Evolutionary conservation across 2,329 filamentous ascomycete genomes (phyloP).

Genomic region (Allantophomopsis lycopodina): DNA sequence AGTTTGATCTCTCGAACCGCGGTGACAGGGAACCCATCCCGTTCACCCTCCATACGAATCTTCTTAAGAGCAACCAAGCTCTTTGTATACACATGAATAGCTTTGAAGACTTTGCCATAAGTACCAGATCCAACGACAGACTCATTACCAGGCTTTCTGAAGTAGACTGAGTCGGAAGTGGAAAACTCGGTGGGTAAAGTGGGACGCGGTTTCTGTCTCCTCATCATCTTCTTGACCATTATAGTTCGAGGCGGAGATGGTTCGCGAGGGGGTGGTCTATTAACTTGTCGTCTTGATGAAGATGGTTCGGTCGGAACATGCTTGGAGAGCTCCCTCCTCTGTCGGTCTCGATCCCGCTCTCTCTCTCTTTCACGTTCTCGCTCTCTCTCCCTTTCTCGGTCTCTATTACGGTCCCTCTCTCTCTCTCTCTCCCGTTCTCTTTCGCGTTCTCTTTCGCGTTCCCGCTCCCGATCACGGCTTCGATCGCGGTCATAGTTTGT

Average conservation of each 20-base stretch:
- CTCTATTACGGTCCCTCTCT: too few species aligned
- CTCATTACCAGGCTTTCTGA: constrained; percentile 90
- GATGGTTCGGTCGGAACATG: constrained; percentile 39
- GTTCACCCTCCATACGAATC: constrained; percentile 86
- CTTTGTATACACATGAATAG: constrained; percentile 82
- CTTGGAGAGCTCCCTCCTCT: constrained; percentile 17
- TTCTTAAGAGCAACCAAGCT: constrained; percentile 75
- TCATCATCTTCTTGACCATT: constrained; percentile 55
- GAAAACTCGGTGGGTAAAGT: constrained; percentile 58
- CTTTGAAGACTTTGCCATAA: constrained; percentile 92
- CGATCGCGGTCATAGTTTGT: constrained; percentile 28
- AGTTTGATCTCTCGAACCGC: constrained; percentile 86
- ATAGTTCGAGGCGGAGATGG: constrained; percentile 24
- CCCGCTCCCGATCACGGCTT: constrained; percentile 1
- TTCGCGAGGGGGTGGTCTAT: background rate
- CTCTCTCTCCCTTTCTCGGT: too few species aligned
- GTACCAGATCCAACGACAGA: constrained; percentile 93
- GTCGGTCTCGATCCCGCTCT: background rate
- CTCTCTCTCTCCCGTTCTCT: too few species aligned
- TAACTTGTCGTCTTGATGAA: constrained; percentile 15
- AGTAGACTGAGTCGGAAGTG: constrained; percentile 80
- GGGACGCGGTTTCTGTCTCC: constrained; percentile 57
- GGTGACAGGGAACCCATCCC: constrained; percentile 82
- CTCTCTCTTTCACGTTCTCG: too few species aligned
- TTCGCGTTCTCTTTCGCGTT: too few species aligned